Evolutionary conservation across 257 asterid genomes (phyloP).

Genomic region (Scutellaria baicalensis): DNA sequence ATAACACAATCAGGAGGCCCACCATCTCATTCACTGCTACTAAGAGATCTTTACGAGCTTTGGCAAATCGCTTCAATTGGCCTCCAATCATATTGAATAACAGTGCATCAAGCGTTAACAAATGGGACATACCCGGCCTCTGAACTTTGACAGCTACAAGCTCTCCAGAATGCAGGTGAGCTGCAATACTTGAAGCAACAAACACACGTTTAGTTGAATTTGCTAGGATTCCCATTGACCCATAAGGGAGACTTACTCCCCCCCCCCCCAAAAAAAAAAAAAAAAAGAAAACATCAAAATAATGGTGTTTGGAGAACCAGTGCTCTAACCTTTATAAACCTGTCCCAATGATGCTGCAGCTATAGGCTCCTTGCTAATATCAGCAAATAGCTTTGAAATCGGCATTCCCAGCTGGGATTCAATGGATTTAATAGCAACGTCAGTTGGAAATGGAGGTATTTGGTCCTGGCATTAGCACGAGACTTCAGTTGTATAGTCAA

Average conservation of each 20-base stretch:
- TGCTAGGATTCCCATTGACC: neutral
- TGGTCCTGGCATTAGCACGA: constrained; percentile 57
- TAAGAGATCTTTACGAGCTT: constrained; percentile 93
- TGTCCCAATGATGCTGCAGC: constrained; percentile 99
- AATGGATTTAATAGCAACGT: constrained; percentile 71
- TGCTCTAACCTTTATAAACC: constrained; percentile 85
- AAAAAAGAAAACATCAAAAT: neutral
- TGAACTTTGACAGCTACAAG: constrained; percentile 98
- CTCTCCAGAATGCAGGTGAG: constrained; percentile 98
- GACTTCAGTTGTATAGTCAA: constrained; percentile 17
- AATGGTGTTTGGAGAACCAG: constrained; percentile 7
- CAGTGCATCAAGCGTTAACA: constrained; percentile 83
- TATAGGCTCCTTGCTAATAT: constrained; percentile 81
- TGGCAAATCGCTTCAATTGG: constrained; percentile 91
- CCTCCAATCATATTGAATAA: constrained; percentile 96
- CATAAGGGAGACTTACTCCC: neutral
- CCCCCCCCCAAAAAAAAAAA: neutral
- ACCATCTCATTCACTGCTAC: constrained; percentile 98
- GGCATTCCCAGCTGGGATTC: constrained; percentile 89
- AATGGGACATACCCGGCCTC: constrained; percentile 95
- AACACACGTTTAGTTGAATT: constrained; percentile 30
- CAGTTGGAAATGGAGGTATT: constrained; percentile 93
- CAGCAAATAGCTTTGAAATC: constrained; percentile 73
- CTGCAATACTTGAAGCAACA: constrained; percentile 81
- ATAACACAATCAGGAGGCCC: constrained; percentile 32